Evolutionary conservation across 345 rosid genomes (phyloP), one percentile per base, ranked within the genome.

Genomic region (Abelmoschus esculentus): DNA sequence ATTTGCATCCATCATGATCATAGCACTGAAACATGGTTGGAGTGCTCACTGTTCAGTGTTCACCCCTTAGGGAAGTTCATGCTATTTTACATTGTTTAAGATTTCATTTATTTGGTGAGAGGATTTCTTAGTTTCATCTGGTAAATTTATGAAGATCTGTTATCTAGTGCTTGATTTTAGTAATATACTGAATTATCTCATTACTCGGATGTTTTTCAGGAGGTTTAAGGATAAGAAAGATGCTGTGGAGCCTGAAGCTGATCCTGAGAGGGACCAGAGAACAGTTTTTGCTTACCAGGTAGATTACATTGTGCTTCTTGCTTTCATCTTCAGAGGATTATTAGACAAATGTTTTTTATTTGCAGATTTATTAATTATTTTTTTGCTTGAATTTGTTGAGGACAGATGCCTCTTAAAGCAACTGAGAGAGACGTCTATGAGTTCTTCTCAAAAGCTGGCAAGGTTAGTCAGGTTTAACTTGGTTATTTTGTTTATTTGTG

Each of bases 231-330:
- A 92, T 15, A 90, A 92, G 87, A 90, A 87, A 77, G 97, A 92
- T 63, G 75, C 70, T 2, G 76, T 75, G 67, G 97, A 90, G 78
- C 89, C 93, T 71, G 98, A 90, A 81, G 89, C 86, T 50, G 98
- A 92, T 81, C 98, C 98, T 2, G 98, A 92, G 82, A 90, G 98
- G 79, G 98, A 92, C 78, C 98, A 90, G 77, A 84, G 96, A 82
- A 90, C 98, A 10, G 98, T 92, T 77, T 92, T 92, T 83, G 98
- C 96, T 15, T 92, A 92, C 73, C 98, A 90, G 97, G 98, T 90
- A 63, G 19, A 42, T 53, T 73, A 49, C 6, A 70, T 22, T 26
- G 44, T 40, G 19, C 56, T 2, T 44, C 42, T 5, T 62, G 70
- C 22, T 49, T 22, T 74, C 52, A 31, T 68, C 71, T 46, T 57